Conservation (phyloP, 768 basidiomycete genomes). For the Amanita pallidorosea region DNA sequence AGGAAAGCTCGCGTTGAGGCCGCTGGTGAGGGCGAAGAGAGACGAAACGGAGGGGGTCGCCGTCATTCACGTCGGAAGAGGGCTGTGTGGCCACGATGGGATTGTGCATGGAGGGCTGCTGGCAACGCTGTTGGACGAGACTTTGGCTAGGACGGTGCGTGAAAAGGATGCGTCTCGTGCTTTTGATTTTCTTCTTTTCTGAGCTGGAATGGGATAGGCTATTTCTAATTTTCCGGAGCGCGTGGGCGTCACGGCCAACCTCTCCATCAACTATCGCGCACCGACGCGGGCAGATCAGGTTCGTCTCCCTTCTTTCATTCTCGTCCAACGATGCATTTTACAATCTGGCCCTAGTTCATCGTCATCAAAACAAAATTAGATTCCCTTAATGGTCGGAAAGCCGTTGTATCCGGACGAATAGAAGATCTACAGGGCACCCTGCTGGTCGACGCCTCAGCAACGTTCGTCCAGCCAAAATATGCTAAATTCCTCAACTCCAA, state of each 20-base stretch:
- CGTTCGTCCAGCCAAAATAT: conserved; percentile 86
- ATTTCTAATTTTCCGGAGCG: conserved; percentile 77
- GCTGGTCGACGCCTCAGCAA: conserved; percentile 69
- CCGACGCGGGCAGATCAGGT: conserved; percentile 89
- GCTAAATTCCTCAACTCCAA: conserved; percentile 62
- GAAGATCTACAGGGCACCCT: conserved; percentile 76
- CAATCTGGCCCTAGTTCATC: conserved; percentile 48
- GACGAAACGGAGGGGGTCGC: conserved; percentile 70
- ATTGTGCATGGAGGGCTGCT: conserved; percentile 91
- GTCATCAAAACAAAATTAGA: conserved; percentile 62
- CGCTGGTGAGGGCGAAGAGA: conserved; percentile 59
- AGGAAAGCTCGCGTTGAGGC: conserved; percentile 71
- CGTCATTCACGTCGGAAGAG: conserved; percentile 76
- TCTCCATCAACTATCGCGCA: conserved; percentile 73
- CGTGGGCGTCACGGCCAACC: conserved; percentile 86
- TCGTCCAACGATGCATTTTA: background rate
- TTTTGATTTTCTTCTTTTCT: background rate
- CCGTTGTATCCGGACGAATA: conserved; percentile 54
- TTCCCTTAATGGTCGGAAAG: conserved; percentile 72
- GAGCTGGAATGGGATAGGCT: conserved; percentile 39
- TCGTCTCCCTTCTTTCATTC: conserved; percentile 4
- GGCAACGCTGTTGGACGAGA: conserved; percentile 86
- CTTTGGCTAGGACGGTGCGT: conserved; percentile 63
- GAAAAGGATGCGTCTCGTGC: background rate
- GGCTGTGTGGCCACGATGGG: conserved; percentile 88